Evolutionary conservation across 495 filamentous ascomycete species (phyloP), one percentile per base, ranked within the genome.

Genomic region (Amphirosellinia nigrospora): DNA sequence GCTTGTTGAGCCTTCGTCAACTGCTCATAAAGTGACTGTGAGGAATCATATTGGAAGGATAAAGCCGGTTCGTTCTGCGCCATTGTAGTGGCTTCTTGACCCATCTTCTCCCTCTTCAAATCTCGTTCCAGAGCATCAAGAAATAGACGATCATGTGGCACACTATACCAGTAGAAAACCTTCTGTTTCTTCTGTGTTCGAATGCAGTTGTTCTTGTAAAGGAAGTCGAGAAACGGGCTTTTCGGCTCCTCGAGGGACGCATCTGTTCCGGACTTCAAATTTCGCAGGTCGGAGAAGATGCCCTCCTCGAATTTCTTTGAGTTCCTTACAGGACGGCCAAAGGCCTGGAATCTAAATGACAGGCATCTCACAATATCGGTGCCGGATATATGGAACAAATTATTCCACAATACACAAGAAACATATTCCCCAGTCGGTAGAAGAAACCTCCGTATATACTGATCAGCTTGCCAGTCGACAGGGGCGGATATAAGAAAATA

Each of bases 161-260:
- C 96, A 83, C 94, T 97, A 81, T 99, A 99, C 96, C 96, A 99
- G 83, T 98, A 99, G 75, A 99, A 99, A 73, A 99, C 96, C 85
- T 99, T 99, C 78, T 99, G 96, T 87, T 99, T 99, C 89, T 99
- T 99, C 82, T 99, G 96, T 32, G 96, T 99, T 72, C 96, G 89
- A 75, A 99, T 99, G 87, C 96, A 99, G 82, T 99, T 99, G 86
- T 99, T 98, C 88, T 99, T 99, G 86, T 98, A 99, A 60, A 99
- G 86, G 82, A 98, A 99, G 79, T 99, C 96, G 61, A 99, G 88
- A 83, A 99, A 99, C 2, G 93, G 89, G 84, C 95, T 98, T 86
- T 99, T 99, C 43, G 96, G 96, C 81, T 99, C 96, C 82, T 99
- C 96, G 45, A 99, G 90, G 30, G 95, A 97, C n/a, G 96, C 96